Evolutionary conservation across 345 rosid genomes (phyloP), one percentile per base, ranked within the genome.

Genomic region (Bruguiera gymnorhiza): DNA sequence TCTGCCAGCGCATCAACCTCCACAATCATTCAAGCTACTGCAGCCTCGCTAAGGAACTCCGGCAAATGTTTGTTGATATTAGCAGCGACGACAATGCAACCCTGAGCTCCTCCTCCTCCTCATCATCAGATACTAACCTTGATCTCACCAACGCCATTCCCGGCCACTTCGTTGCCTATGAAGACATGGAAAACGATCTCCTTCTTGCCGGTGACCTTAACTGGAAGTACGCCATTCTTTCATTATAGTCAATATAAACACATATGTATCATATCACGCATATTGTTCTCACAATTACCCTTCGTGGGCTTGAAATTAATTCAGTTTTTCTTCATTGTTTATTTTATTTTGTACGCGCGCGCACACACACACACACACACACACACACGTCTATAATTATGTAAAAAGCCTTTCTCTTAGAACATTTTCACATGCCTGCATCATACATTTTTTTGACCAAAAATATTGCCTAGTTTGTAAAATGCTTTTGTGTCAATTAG

Each of bases 121-220:
- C 20, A 31, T 39, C 52, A 10, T 50, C 73, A 0, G 87, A 78
- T 1, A 73, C 76, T 68, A 84, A 84, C 57, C 76, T 87, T 36
- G 85, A 92, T 79, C 86, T 92, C 6, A 86, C 95, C 13, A 90
- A 92, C 60, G 98, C 95, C 24, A 72, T 92, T 70, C 98, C 98
- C 16, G 97, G 95, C 32, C 80, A 92, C 72, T 84, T 88, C 54
- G 65, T 92, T 63, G 97, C 95, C 56, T 92, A 92, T 63, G 97
- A 92, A 82, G 98, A 92, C 74, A 86, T 87, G 77, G 98, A 92
- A 80, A 87, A 88, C 56, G 98, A 92, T 80, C 93, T 92, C 20
- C 98, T 92, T 64, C 97, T 92, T 15, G 98, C 91, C 6, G 98
- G 98, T 52, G 98, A 92, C 77, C 98, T 92, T 58, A 80, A 73